Evolutionary conservation across 1,139 yeast species (phyloP).

Genomic region (Candida sojae): DNA sequence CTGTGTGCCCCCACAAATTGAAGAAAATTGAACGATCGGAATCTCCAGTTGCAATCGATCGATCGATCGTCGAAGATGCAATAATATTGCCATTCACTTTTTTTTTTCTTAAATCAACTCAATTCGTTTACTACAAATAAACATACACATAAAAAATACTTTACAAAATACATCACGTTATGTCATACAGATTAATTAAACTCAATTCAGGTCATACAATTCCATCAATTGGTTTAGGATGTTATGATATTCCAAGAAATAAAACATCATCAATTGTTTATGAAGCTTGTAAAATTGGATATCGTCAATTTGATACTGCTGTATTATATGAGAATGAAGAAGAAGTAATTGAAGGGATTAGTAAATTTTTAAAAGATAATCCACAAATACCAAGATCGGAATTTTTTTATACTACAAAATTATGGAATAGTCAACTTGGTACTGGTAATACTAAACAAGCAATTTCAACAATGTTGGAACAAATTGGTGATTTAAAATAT

Average conservation of each 20-base stretch:
- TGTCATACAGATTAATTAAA: constrained; percentile 14
- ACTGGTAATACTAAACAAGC: constrained; percentile 24
- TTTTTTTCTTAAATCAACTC: not conserved
- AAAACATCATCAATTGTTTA: constrained; percentile 38
- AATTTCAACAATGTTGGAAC: constrained; percentile 27
- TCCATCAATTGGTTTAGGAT: constrained; percentile 43
- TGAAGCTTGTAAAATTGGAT: constrained; percentile 51
- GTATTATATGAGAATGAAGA: constrained; percentile 54
- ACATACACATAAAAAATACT: not conserved
- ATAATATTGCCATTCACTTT: too few species aligned
- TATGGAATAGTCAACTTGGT: constrained; percentile 40
- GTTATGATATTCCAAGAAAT: constrained; percentile 28
- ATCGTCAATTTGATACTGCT: constrained; percentile 64
- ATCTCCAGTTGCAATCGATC: not conserved
- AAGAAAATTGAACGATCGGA: not conserved
- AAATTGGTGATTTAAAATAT: constrained; percentile 39
- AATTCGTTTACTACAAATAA: not conserved
- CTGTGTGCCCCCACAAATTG: not conserved
- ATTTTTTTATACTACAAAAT: constrained; percentile 61
- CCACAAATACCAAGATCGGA: constrained; percentile 54
- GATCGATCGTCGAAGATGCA: too few species aligned
- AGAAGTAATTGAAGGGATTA: constrained; percentile 58
- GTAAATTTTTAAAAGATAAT: constrained; percentile 52
- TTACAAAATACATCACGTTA: not conserved
- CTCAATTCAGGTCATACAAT: constrained; percentile 25